Evolutionary conservation across 139 green algal species (phyloP), one percentile per base, ranked within the genome.

Genomic region (Picochlorum sp.): DNA sequence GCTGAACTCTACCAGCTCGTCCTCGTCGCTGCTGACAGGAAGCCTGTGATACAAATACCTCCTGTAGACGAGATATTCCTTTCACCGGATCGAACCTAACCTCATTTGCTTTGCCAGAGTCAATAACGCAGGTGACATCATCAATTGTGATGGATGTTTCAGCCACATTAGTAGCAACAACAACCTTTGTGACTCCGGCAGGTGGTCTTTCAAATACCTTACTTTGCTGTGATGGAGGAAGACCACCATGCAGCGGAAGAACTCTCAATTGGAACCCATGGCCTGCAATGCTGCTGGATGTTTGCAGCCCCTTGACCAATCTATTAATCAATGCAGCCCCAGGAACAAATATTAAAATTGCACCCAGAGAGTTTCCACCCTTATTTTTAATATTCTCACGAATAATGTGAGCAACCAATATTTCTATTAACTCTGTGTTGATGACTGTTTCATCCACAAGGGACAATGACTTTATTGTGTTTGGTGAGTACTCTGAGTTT

Each of bases 121-220:
- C 93, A 41, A 98, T 83, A 31, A 98, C 93, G 56, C 81, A 86
- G 2, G 56, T 80, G 2, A 95, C 80, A 67, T 96, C 89, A 67
- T 96, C 88, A 49, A 97, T 97, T 38, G 89, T 96, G 68, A 97
- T 85, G 58, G 77, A 91, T 7, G 88, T 98, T 81, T 96, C 95
- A 8, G 93, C 93, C 59, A 98, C 87, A 73, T 98, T 98, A 49
- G 93, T 98, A 31, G 93, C 76, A 45, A 97, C 78, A 44, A 98
- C 90, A 20, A 98, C 78, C 74, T 90, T 90, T 44, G 56, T 37
- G 6, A 20, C 30, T 20, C 74, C 69, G 54, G 55, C 2, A 26
- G 57, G 73, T 7, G 73, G 73, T 6, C 73, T 63, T 28, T 84
- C 70, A 70, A 92, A 90, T 11, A 85, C 84, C 13, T 70, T 57